A percentile compares a stretch with the other conserved stretches of the same genome.
These are phyloP conservation scores for Penicillium corylophilum DNA, from an alignment of 2,329 filamentous ascomycete genomes.

Conservation along the genomic window DNA sequence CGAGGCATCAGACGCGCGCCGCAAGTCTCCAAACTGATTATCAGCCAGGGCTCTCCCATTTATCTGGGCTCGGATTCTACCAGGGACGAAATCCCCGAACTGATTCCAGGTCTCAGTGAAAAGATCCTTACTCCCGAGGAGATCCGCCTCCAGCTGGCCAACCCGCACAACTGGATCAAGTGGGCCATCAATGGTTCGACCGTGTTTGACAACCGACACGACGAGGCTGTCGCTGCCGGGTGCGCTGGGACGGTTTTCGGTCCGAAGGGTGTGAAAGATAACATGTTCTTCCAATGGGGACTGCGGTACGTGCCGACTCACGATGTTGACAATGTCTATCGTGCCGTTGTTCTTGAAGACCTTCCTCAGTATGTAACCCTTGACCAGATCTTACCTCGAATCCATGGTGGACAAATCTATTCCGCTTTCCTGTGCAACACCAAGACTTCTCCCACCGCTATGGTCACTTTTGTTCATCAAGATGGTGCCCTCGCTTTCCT, in stretches of 20 bases:
- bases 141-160: not conserved
- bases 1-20: not conserved
- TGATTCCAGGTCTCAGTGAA: not conserved
- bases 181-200: constrained; percentile 5
- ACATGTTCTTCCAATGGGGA: constrained; percentile 8
- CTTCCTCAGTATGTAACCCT: constrained; percentile 3
- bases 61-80: not conserved
- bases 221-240: not conserved
- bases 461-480: constrained; percentile 7
- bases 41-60: not conserved
- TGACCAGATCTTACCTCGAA: constrained; percentile 5
- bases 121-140: not conserved
- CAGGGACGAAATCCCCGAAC: not conserved
- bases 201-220: not conserved
- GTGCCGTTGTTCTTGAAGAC: constrained; percentile 6
- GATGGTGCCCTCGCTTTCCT: constrained; percentile 11
- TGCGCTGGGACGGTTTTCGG: not conserved
- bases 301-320: constrained; percentile 6
- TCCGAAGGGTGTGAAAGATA: not conserved
- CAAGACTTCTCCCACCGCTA: not conserved
- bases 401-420: constrained; percentile 10
- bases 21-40: not conserved
- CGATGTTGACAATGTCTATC: not conserved
- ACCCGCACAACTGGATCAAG: not conserved
- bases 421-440: constrained; percentile 9